Percentiles rank a stretch among this genome's conserved stretches.
These are phyloP conservation scores for Naematelia aurantialba DNA, from an alignment of 768 basidiomycete genomes.

Conservation along the genomic window DNA sequence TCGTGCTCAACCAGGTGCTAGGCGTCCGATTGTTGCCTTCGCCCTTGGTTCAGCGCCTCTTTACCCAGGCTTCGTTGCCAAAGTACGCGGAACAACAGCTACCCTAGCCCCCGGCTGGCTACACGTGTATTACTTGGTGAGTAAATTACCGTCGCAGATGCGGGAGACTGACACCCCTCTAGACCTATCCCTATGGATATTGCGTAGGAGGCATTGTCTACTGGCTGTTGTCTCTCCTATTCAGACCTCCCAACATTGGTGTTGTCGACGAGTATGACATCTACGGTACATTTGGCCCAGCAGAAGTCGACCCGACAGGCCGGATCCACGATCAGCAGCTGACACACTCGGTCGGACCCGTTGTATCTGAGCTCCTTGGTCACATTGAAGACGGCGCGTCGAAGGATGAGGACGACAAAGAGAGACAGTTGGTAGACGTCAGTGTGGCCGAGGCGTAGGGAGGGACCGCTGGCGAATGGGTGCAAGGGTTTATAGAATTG, in stretches of 20 bases:
- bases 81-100: background rate
- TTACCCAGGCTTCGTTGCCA: background rate
- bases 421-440: too few relatives aligned
- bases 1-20: background rate
- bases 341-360: too few relatives aligned
- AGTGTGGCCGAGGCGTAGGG: too few relatives aligned
- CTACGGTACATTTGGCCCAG: background rate
- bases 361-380: too few relatives aligned
- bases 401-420: too few relatives aligned
- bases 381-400: too few relatives aligned
- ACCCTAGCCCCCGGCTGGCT: background rate
- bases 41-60: background rate
- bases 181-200: background rate
- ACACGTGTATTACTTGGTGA: background rate
- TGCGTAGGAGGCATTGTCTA: background rate
- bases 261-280: background rate
- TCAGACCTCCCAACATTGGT: background rate
- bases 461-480: too few relatives aligned
- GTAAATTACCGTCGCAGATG: background rate
- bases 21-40: background rate
- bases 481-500: too few relatives aligned
- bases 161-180: background rate
- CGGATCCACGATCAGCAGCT: background rate
- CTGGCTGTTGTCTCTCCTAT: background rate
- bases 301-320: background rate